Evolutionary conservation across 495 filamentous ascomycete genomes (phyloP), one percentile per base, ranked within the genome.

Genomic region (Trichoderma asperelloides): DNA sequence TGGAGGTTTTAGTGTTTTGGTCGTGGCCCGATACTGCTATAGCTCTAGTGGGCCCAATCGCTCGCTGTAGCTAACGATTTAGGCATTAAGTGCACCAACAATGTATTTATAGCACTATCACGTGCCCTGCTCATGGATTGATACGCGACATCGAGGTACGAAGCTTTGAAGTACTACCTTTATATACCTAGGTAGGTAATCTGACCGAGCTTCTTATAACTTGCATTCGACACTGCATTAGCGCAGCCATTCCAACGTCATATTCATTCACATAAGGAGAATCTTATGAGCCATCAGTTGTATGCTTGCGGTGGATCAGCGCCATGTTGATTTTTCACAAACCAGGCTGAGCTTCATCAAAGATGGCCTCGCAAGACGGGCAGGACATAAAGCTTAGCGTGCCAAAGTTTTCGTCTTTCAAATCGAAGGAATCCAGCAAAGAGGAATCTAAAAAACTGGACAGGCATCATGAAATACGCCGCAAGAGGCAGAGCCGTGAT

Each of bases 331-430:
- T 28, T 60, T 15, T 60, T 30, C 6, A 16, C 11, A 18, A 15
- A 30, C 25, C 55, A 13, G 16, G 55, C 55, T 60, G 55, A 60
- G 55, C 55, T 30, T 28, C 55, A 27, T 30, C 23, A 60, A 37
- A 18, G 55, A 60, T 60, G 55, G 27, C 55, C 25, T 60, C 55
- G 25, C 25, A 2, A 60, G 55, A 43, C 15, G 57, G 63, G 12
- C 49, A 67, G 25, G 57, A 63, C 16, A 16, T 28, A 2, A 43
- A 60, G 51, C 33, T 63, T 21, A 63, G 37, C 12, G 66, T 67
- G 57, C 66, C 66, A 23, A 67, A 67, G 37, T 67, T 67, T 27
- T 47, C 66, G 1, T 67, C 66, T 39, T 67, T 67, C 39, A 67
- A 63, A 41, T 28, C 66, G 11, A 67, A 66, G 15, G 25, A 39